Conservation (phyloP, 2,329 filamentous ascomycete genomes). For the Cladorrhinum sp. region DNA sequence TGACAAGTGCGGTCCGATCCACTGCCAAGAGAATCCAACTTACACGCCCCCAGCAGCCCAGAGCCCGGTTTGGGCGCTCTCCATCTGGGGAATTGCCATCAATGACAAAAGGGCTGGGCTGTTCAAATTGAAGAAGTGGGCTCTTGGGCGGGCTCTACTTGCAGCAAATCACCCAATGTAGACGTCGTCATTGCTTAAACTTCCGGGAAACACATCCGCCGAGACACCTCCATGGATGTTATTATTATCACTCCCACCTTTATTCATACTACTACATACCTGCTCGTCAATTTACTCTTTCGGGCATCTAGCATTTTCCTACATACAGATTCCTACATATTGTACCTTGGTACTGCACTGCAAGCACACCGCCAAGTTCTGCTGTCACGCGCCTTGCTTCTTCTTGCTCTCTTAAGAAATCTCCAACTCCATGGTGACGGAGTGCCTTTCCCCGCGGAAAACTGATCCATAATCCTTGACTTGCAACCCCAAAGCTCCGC, state of each 20-base stretch:
- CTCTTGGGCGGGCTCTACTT: not conserved
- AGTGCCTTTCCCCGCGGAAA: conserved; percentile 12
- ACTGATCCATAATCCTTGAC: conserved; percentile 16
- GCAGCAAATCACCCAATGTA: conserved; percentile 15
- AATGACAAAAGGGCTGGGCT: not conserved
- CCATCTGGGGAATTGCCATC: not conserved
- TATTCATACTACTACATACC: not conserved
- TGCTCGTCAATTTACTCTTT: too few relatives aligned
- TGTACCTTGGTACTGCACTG: not conserved
- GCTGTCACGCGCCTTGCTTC: not conserved
- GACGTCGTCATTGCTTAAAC: conserved; percentile 17
- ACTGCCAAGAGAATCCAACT: conserved; percentile 1
- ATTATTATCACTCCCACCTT: not conserved
- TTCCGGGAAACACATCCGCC: conserved; percentile 6
- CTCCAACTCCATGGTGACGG: conserved; percentile 1
- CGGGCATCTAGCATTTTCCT: too few relatives aligned
- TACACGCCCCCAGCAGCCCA: not conserved
- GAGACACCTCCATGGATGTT: not conserved
- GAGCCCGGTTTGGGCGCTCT: not conserved
- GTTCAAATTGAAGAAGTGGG: not conserved
- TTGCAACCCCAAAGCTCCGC: conserved; percentile 12
- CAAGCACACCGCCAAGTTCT: not conserved
- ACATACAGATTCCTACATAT: not conserved
- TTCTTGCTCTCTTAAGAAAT: not conserved
- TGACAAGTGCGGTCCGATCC: conserved; percentile 1